Evolutionary conservation across 257 asterid species (phyloP), one percentile per base, ranked within the genome.

Genomic region (Paulownia fortunei): DNA sequence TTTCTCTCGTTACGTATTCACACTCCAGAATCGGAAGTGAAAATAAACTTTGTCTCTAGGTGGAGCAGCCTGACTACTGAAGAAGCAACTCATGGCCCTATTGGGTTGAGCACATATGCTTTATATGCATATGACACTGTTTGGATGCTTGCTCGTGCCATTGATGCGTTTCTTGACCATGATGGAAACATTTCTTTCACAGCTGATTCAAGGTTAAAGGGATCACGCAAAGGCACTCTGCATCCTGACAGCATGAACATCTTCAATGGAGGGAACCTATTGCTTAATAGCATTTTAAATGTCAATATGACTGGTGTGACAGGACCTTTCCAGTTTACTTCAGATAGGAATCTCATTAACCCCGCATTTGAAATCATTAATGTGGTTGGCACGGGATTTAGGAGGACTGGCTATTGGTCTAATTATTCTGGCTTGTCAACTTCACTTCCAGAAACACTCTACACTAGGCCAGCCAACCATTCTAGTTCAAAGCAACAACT

Each of bases 71-170:
- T 85, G 76, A 75, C 76, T 0, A 71, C 56, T 47, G 52, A 72
- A 39, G 77, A 51, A 72, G 69, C 77, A 54, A 10, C 16, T 46
- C 58, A 36, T 21, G 69, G 47, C 2, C 42, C 64, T 21, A 72
- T 80, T 12, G 88, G 92, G 10, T 42, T 87, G 69, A 87, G 65
- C 58, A 67, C 88, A 3, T 84, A 46, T 65, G 94, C 78, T 4
- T 67, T 87, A 0, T 89, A 87, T 62, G 94, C 97, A 2, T 91
- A 91, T 39, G 94, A 91, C 69, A 85, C 91, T 6, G 89, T 89
- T 79, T 91, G 97, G 97, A 58, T 86, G 49, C 82, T 91, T 75
- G 92, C 97, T 77, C 85, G 41, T 39, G 96, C 96, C 68, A 73
- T 91, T 24, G 80, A 89, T 36, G 67, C 79, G 19, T 89, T 89